Conservation (phyloP, 78 protist genomes). For the Trichosphaerium sp. region DNA sequence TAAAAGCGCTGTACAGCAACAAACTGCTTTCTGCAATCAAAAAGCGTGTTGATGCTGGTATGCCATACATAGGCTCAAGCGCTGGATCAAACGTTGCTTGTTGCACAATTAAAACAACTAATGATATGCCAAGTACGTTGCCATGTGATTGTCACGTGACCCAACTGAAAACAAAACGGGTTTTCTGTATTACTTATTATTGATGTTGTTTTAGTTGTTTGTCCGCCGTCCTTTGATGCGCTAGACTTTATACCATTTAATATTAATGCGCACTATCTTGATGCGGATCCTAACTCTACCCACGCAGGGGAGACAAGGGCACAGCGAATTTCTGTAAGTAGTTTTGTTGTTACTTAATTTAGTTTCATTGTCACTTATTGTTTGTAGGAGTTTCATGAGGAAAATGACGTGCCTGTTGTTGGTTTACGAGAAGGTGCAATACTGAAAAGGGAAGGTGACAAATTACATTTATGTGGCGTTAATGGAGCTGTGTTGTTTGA, state of each 20-base stretch:
- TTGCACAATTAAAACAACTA: not conserved
- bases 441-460: too few relatives aligned
- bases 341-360: too few relatives aligned
- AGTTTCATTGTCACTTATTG: too few relatives aligned
- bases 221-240: not conserved
- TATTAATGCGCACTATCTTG: not conserved
- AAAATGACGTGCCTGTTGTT: not conserved
- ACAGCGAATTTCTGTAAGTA: too few relatives aligned
- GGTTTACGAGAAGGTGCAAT: too few relatives aligned
- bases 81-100: conserved; percentile 5
- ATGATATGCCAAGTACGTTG: conserved; percentile 3
- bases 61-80: conserved; percentile 6
- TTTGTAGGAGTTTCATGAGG: conserved; percentile 1
- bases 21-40: not conserved
- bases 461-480: too few relatives aligned
- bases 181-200: not conserved
- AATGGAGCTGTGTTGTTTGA: too few relatives aligned
- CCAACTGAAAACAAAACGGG: not conserved
- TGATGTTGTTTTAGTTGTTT: not conserved
- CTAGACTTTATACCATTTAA: not conserved
- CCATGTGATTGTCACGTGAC: not conserved
- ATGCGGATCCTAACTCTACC: not conserved
- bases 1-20: not conserved
- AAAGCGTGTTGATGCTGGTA: not conserved
- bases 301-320: conserved; percentile 1